phyloP scores from a whole-genome alignment of 768 basidiomycete species.

The Hemileccinum rubropunctum region DNA sequence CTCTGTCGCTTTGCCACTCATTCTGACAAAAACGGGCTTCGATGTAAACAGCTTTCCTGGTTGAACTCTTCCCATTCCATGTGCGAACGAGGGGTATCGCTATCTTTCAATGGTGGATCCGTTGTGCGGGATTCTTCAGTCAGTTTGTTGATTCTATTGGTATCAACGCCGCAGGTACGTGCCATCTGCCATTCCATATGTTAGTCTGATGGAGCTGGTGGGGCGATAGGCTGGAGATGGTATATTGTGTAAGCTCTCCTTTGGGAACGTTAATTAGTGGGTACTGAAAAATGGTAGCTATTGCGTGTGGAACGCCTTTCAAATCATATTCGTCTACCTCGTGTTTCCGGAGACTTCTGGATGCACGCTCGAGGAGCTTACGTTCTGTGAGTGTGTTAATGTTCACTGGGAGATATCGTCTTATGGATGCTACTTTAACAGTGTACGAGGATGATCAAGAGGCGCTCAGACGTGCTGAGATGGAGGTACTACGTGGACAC shows the following conservation, averaged over 20 bases:
- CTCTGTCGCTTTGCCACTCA: too few species aligned
- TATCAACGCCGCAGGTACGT: conserved; percentile 7
- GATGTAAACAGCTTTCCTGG: conserved; percentile 47
- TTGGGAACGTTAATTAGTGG: background rate
- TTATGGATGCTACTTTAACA: background rate
- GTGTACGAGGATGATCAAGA: conserved; percentile 6
- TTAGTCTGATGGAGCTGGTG: background rate
- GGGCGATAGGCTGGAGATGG: conserved; percentile 14
- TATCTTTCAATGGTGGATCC: conserved; percentile 57
- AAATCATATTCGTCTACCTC: conserved; percentile 14
- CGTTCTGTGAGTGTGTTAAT: conserved; percentile 10
- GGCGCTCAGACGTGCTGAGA: background rate
- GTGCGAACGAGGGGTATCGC: conserved; percentile 60
- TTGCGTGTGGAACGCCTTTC: conserved; percentile 11
- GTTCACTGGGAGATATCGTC: conserved; percentile 7
- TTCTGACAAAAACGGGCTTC: too few species aligned
- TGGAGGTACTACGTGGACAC: background rate
- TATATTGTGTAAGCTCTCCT: conserved; percentile 9
- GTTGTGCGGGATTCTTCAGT: conserved; percentile 26
- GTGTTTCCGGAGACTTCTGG: conserved; percentile 20
- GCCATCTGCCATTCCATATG: background rate
- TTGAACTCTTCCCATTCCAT: conserved; percentile 68
- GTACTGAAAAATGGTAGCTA: too few species aligned
- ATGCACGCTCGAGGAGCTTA: conserved; percentile 17
- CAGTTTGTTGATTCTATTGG: conserved; percentile 19